Conservation (phyloP, 768 basidiomycete species). For the Megacollybia marginata region DNA sequence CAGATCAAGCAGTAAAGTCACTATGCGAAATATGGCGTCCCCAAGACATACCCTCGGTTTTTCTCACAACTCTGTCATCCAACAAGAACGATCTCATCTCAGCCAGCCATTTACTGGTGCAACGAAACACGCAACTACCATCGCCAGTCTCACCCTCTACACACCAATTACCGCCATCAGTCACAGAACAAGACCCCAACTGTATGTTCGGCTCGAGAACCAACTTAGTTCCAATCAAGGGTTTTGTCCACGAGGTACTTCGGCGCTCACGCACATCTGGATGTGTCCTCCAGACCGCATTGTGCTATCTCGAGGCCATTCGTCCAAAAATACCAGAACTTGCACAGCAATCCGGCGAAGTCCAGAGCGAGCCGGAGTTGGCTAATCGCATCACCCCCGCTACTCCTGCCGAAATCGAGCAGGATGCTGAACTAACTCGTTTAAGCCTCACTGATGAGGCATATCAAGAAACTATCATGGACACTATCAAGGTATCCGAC, state of each 20-base stretch:
- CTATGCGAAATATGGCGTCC: slow-evolving; percentile 77
- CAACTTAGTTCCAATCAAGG: slow-evolving; percentile 53
- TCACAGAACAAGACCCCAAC: background rate
- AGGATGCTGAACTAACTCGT: slow-evolving; percentile 24
- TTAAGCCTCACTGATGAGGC: slow-evolving; percentile 4
- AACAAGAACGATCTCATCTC: slow-evolving; percentile 2
- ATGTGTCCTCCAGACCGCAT: slow-evolving; percentile 76
- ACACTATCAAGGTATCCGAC: slow-evolving; percentile 38
- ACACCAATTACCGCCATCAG: background rate
- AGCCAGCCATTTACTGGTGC: slow-evolving; percentile 1
- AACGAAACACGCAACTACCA: slow-evolving; percentile 36
- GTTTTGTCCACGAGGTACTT: slow-evolving; percentile 85
- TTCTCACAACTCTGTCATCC: slow-evolving; percentile 22
- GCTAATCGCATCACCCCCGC: slow-evolving; percentile 35
- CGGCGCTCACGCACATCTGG: slow-evolving; percentile 81
- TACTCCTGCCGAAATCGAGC: slow-evolving; percentile 34
- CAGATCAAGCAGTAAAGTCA: slow-evolving; percentile 76
- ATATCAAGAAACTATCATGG: slow-evolving; percentile 21
- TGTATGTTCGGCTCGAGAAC: slow-evolving; percentile 2
- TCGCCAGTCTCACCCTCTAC: slow-evolving; percentile 48
- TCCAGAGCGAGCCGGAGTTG: slow-evolving; percentile 31
- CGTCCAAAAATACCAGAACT: slow-evolving; percentile 63
- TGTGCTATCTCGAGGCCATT: slow-evolving; percentile 85
- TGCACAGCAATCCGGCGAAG: slow-evolving; percentile 33
- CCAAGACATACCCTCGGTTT: slow-evolving; percentile 62